These are phyloP conservation scores for Cladophialophora psammophila DNA, from an alignment of 2,329 filamentous ascomycete genomes.

Conservation along the genomic window DNA sequence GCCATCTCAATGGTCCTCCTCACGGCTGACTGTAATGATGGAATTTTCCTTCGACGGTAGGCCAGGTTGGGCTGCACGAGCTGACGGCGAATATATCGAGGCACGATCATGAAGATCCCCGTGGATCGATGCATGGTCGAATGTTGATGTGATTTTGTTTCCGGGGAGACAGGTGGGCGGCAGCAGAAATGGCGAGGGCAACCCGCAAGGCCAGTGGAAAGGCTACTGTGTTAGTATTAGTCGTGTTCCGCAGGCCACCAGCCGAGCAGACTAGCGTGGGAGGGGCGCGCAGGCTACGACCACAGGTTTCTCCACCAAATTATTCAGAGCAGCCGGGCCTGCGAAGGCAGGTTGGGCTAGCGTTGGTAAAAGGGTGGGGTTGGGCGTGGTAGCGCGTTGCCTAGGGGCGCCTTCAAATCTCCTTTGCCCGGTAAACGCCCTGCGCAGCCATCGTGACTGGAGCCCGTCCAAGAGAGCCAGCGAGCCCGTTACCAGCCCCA, in stretches of 20 bases:
- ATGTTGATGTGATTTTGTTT: conserved; percentile 8
- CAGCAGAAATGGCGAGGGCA: conserved; percentile 2
- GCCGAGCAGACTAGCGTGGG: neutral
- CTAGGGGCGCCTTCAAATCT: conserved; percentile 32
- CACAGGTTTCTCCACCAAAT: conserved; percentile 7
- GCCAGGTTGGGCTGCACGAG: neutral
- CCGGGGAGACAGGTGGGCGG: conserved; percentile 6
- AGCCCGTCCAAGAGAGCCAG: conserved; percentile 15
- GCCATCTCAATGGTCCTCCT: neutral
- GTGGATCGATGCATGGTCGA: neutral
- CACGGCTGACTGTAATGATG: neutral
- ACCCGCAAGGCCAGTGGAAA: neutral
- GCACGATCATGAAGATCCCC: neutral
- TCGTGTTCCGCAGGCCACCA: no score
- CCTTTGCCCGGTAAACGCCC: conserved; percentile 17
- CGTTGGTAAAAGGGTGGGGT: conserved; percentile 17
- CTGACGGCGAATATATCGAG: neutral
- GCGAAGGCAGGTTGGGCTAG: neutral
- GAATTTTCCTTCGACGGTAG: neutral
- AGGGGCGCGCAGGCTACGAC: neutral
- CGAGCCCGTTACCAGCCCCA: conserved; percentile 18
- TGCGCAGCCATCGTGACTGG: conserved; percentile 19
- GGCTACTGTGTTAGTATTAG: neutral
- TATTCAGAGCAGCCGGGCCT: conserved; percentile 4
- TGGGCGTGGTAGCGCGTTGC: conserved; percentile 9